Base-by-base conservation (phyloP, 768 basidiomycete species). In the Kondoa subrosea region DNA sequence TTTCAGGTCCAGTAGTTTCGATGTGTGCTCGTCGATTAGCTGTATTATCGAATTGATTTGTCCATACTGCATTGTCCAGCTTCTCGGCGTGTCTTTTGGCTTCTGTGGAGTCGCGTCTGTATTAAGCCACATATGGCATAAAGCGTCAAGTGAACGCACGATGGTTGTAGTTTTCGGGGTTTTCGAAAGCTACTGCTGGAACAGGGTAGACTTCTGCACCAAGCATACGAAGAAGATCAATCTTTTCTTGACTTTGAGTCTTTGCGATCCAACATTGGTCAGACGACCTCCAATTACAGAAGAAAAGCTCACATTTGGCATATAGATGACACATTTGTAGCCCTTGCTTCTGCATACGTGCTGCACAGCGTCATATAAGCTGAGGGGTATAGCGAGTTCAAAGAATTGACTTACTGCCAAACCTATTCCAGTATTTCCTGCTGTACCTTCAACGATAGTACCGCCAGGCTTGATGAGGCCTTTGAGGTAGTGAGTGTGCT, bases 251-350 rank as follows among this genome's bases (percentile, higher is more conserved):
- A 76, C 88, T 91, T 87, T 95, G 76, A 0, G 66, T 71, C 71
- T 69, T 74, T 3, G 16, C 8, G 8, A 25, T 16, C 3, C 3
- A 16, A 58, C 34, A 60, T 59, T 32, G 62, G 57, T 60, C 59
- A 17, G 30, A 3, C 67, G n/a, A n/a, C n/a, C n/a, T n/a, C n/a
- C n/a, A n/a, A n/a, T n/a, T n/a, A 34, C 1, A 57, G 3, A 50
- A 15, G 26, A 56, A 66, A 85, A 88, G 82, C 95, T 88, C 2
- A 87, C 90, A 77, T 95, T 81, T 32, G 93, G 93, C 93, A 99
- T 97, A 83, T 89, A 99, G 75, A 99, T 99, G 12, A 99, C 93
- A 77, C 95, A 97, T 76, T 86, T 88, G 81, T 99, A 97, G 1
- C 95, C 92, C 73, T 81, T 84, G 4, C 89, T 83, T 71, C 95